Conservation (phyloP, 2,329 filamentous ascomycete genomes). For the Monilinia fructicola region DNA sequence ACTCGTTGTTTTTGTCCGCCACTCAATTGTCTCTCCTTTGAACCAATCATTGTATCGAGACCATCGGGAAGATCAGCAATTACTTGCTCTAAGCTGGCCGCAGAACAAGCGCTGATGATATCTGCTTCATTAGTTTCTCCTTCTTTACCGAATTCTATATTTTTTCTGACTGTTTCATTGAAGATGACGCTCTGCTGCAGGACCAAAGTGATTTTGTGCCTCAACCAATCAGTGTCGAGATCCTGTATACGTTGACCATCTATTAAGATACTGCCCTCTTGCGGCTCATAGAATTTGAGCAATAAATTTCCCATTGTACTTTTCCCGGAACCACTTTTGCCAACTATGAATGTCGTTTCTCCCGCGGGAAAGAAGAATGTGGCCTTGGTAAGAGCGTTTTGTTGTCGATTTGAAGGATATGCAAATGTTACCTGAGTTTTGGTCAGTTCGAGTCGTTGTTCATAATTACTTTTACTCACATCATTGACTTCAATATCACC, state of each 20-base stretch:
- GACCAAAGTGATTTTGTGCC: constrained; percentile 73
- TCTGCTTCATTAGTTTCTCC: constrained; percentile 54
- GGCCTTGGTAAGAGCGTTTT: constrained; percentile 58
- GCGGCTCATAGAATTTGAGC: constrained; percentile 71
- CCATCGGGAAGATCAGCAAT: constrained; percentile 67
- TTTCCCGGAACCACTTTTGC: constrained; percentile 86
- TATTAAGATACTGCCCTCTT: constrained; percentile 63
- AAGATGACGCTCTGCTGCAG: constrained; percentile 83
- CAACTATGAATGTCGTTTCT: constrained; percentile 77
- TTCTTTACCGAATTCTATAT: constrained; percentile 70
- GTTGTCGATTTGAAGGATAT: constrained; percentile 69
- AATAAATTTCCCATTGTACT: constrained; percentile 83
- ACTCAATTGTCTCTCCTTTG: constrained; percentile 69
- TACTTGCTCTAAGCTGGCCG: constrained; percentile 68
- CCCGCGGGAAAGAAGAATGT: constrained; percentile 71
- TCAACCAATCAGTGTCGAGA: constrained; percentile 70
- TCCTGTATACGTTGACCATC: constrained; percentile 63
- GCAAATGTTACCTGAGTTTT: constrained; percentile 69
- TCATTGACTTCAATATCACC: constrained; percentile 70
- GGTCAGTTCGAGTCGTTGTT: constrained; percentile 18
- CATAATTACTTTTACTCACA: constrained; percentile 48
- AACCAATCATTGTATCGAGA: constrained; percentile 68
- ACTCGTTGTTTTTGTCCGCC: constrained; percentile 84
- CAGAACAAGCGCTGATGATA: constrained; percentile 61
- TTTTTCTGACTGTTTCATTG: constrained; percentile 73